A percentile compares a stretch with the other conserved stretches of the same genome.
Evolutionary conservation across 2,329 filamentous ascomycete species (phyloP).

Genomic region (Fusarium sp.): DNA sequence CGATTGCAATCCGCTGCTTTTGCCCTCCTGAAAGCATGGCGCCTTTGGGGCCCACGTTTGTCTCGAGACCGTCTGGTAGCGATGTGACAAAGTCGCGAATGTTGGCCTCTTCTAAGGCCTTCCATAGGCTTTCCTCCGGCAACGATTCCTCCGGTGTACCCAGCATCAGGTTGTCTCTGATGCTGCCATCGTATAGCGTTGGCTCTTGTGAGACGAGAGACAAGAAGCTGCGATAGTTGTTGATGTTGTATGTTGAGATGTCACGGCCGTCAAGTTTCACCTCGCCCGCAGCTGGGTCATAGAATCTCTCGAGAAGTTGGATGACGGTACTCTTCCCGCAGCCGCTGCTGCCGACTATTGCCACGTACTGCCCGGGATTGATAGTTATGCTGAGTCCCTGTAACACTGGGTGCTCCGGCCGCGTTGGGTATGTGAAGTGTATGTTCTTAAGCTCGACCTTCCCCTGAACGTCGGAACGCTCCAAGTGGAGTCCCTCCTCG

Average conservation of each 20-base stretch:
- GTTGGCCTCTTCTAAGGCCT: slow-evolving; percentile 88
- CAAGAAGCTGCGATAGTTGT: slow-evolving; percentile 36
- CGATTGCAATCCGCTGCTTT: slow-evolving; percentile 94
- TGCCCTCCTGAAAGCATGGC: slow-evolving; percentile 88
- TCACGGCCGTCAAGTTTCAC: slow-evolving; percentile 18
- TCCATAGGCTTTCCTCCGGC: slow-evolving; percentile 76
- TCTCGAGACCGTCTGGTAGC: slow-evolving; percentile 85
- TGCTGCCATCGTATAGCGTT: slow-evolving; percentile 54
- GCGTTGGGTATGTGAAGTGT: slow-evolving; percentile 75
- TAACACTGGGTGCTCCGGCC: slow-evolving; percentile 73
- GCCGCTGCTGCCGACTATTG: slow-evolving; percentile 60
- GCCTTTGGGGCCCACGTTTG: slow-evolving; percentile 87
- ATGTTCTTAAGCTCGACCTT: slow-evolving; percentile 69
- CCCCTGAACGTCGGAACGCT: slow-evolving; percentile 71
- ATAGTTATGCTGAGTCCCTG: slow-evolving; percentile 68
- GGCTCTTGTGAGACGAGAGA: slow-evolving; percentile 47
- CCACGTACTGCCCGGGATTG: slow-evolving; percentile 47
- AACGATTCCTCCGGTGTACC: slow-evolving; percentile 69
- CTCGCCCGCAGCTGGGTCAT: slow-evolving; percentile 48
- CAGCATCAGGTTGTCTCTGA: slow-evolving; percentile 61
- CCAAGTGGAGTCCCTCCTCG: slow-evolving; percentile 48
- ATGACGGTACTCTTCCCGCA: slow-evolving; percentile 65
- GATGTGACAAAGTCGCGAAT: slow-evolving; percentile 93
- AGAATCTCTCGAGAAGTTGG: slow-evolving; percentile 65
- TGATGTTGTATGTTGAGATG: slow-evolving; percentile 31